Evolutionary conservation across 371 early-diverging fungal genomes (phyloP), one percentile per base, ranked within the genome.

Genomic region (Mucor piriformis): DNA sequence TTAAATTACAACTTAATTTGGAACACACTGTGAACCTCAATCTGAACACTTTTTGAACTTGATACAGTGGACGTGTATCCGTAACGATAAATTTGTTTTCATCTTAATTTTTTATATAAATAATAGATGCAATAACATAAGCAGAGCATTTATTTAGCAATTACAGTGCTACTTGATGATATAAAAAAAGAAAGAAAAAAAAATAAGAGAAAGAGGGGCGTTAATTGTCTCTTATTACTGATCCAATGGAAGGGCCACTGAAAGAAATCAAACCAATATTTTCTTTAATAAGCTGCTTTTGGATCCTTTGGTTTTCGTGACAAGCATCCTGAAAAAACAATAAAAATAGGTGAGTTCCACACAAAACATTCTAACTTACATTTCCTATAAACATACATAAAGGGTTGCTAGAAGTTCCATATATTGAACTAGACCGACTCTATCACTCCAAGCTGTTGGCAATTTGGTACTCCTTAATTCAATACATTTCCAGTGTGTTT

Each of bases 401-500:
- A 50, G 50, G 44, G 56, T 50, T 50, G 51, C 56, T 50, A 62
- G 43, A 43, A 62, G 51, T 43, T 55, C 51, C 48, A 62, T 38
- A 62, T 55, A 62, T 55, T 62, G 62, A 12, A 62, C 43, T 10
- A 62, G 50, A 42, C 56, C 48, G 12, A 62, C 15, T 34, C 56
- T 55, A 50, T 62, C 56, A 55, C 50, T 61, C 62, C 56, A 54
- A 42, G 38, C 42, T 27, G 51, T 55, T 54, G 62, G 62, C 43
- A 54, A 50, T 55, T 61, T 54, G 50, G 62, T 10, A 27, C 49
- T 37, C 42, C 42, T 40, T 18, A 40, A 40, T 40, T 15, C 42
- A 40, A 40, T 40, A 40, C 54, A 54, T 50, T 43, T 62, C 62
- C 62, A 62, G 24, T 55, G 48, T 25, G 15, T 55, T 55, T 55